A percentile compares a stretch with the other conserved stretches of the same genome.
These are phyloP conservation scores for Aspergillus spinulosporus DNA, from an alignment of 2,329 filamentous ascomycete genomes.

Conservation along the genomic window DNA sequence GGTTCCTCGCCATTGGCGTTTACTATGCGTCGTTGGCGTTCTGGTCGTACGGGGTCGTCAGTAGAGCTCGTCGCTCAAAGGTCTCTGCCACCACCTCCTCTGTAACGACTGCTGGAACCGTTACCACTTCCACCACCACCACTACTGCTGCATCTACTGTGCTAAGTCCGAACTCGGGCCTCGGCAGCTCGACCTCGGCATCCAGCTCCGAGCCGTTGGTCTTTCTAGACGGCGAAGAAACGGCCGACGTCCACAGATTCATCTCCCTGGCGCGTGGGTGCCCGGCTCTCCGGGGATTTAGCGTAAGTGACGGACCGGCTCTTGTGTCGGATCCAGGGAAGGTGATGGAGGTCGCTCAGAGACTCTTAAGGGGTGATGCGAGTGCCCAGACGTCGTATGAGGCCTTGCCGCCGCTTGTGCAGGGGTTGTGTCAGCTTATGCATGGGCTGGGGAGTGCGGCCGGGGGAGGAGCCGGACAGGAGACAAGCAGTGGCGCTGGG, in stretches of 20 bases:
- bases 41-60: conserved; percentile 68
- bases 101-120: neutral
- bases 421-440: conserved; percentile 66
- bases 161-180: neutral
- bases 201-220: conserved; percentile 32
- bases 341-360: conserved; percentile 61
- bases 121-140: neutral
- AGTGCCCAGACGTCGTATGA: conserved; percentile 37
- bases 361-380: conserved; percentile 57
- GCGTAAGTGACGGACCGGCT: conserved; percentile 19
- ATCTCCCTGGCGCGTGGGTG: conserved; percentile 57
- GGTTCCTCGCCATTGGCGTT: conserved; percentile 68
- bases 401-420: conserved; percentile 60
- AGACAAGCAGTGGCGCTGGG: no score
- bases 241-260: conserved; percentile 57
- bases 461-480: neutral
- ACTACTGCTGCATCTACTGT: neutral
- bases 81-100: neutral
- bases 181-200: neutral
- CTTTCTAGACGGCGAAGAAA: conserved; percentile 60
- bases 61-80: conserved; percentile 37
- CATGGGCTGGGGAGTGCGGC: conserved; percentile 28
- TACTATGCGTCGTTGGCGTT: conserved; percentile 69
- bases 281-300: conserved; percentile 47
- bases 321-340: conserved; percentile 58